phyloP scores from a whole-genome alignment of 129 eudicot genomes.

The Escallonia rubra region DNA sequence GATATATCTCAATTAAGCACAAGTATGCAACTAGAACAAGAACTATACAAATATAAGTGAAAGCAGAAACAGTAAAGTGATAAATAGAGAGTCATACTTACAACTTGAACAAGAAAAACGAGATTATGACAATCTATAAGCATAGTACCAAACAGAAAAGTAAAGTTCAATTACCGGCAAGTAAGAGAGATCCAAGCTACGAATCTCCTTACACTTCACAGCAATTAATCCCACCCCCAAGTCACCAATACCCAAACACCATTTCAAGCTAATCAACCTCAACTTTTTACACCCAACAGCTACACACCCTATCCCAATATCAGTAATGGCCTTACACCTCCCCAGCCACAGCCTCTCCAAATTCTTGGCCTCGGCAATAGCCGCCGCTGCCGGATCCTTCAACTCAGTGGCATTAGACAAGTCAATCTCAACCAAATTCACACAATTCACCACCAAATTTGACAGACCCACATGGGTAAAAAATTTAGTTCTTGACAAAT shows the following conservation, averaged over 20 bases:
- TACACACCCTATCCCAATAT: slow-evolving; percentile 94
- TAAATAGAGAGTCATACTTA: neutral
- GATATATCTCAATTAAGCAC: no score
- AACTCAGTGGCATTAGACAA: slow-evolving; percentile 67
- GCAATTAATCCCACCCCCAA: slow-evolving; percentile 94
- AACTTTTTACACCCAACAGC: slow-evolving; percentile 91
- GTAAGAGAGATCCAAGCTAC: slow-evolving; percentile 86
- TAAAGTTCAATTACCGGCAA: slow-evolving; percentile 59
- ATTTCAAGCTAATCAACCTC: slow-evolving; percentile 66
- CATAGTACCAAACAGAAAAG: neutral
- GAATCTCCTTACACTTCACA: slow-evolving; percentile 78
- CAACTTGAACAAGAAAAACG: no score
- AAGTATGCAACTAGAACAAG: no score
- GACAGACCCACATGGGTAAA: slow-evolving; percentile 70
- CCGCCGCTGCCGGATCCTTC: slow-evolving; percentile 56
- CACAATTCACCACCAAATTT: slow-evolving; percentile 47
- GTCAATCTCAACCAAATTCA: slow-evolving; percentile 70
- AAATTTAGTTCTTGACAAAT: slow-evolving; percentile 70
- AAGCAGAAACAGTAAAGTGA: slow-evolving; percentile 3
- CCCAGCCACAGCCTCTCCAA: slow-evolving; percentile 71
- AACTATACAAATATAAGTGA: no score
- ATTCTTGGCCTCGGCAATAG: slow-evolving; percentile 63
- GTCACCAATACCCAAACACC: slow-evolving; percentile 97
- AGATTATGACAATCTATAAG: no score
- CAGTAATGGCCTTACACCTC: slow-evolving; percentile 78